Evolutionary conservation across 2,329 filamentous ascomycete genomes (phyloP), one percentile per base, ranked within the genome.

Genomic region (Verticillium tricorpus): DNA sequence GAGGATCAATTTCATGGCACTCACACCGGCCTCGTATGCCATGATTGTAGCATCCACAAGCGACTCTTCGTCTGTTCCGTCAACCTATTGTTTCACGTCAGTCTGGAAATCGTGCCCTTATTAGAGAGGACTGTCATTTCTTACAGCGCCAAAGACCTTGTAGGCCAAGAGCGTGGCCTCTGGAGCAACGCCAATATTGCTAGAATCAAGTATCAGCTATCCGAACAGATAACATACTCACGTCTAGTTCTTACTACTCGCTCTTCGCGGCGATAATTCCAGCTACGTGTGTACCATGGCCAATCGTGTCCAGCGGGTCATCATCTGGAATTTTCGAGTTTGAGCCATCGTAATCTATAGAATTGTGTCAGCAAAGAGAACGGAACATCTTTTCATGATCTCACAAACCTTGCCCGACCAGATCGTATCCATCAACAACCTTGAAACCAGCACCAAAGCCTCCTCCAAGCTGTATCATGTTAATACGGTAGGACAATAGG

Each of bases 221-320:
- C 5, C 6, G 28, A 28, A 28, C 28, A 28, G 28, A 28, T 28
- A 5, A 28, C 3, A 28, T 1, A 28, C 1, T 28, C 1, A 28
- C 4, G 28, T 28, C 28, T 5, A 28, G 5, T 28, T 7, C 57
- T 58, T 8, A 66, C 64, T 61, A 61, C 3, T 63, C 58, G 25
- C 63, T 64, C 19, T 66, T 68, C 2, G 67, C 68, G 17, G 67
- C 69, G 31, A 70, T 65, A 17, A 71, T 70, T 14, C 69, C 69
- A 2, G 69, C 65, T 12, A 70, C 66, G 34, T 71, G 70, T 2
- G 68, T 70, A 7, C 69, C 70, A 19, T 70, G 68, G 2, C 67
- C 68, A 2, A 64, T 39, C 1, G 59, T 52, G 34, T 70, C 68
- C 9, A 68, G 57, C 2, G 69, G 69, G 32, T 71, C 69, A 15